Base-by-base conservation (phyloP, 2,329 filamentous ascomycete genomes). In the Calonectria pteridis region DNA sequence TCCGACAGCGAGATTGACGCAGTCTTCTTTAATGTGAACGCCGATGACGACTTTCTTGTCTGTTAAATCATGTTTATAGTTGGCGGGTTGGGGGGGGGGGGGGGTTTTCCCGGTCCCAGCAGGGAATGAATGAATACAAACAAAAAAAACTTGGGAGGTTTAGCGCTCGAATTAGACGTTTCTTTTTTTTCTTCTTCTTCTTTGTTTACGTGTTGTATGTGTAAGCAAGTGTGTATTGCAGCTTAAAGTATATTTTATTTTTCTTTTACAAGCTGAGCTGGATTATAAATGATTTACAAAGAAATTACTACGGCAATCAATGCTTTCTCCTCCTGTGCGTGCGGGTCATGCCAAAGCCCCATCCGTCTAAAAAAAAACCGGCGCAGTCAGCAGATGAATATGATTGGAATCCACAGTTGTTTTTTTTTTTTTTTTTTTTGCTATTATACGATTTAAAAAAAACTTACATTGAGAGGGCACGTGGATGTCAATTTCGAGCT, bases 401-500 rank as follows among this genome's bases (percentile, higher is more conserved):
- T 46, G 20, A 20, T 46, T 46, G 18, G 18, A 43, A 43, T 43
- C 37, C 37, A 43, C 37, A 43, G 37, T 40, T 18, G 2, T 18
- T 40, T 37, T 37, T 11, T 37, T 3, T 37, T 37, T 1, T 37
- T 18, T 40, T 40, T 37, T 37, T 37, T 37, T 4, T 16, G 3
- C 6, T 16, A 6, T 11, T 46, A 23, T 46, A 46, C 40, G 20
- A 20, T 16, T n/a, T n/a, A n/a, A n/a, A n/a, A 20, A 13, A 14
- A 6, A 69, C 78, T 77, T 73, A 80, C 78, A 82, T 74, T 82
- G 81, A 51, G 77, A 85, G 0, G 89, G 85, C 67, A 88, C 82
- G 33, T 86, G 83, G 29, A 90, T 85, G 29, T 85, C 81, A 2
- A 87, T 80, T 1, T 84, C 84, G 28, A 91, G 78, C 53, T 91